Base-by-base conservation (phyloP, 352 stramenopile species). In the Globisporangium apiculatum region DNA sequence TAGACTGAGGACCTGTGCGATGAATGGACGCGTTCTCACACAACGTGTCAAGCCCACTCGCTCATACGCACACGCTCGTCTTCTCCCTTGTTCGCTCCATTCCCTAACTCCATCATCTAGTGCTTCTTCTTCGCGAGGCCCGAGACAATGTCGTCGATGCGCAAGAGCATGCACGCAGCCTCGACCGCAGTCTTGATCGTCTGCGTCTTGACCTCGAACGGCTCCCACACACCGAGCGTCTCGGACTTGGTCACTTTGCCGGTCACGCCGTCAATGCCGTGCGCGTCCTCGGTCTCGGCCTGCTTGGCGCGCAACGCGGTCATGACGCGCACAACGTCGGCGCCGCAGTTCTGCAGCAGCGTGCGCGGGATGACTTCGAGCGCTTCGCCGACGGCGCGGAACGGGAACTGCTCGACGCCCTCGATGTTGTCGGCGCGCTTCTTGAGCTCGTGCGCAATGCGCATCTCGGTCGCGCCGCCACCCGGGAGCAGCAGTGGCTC, bases 131-230 rank as follows among this genome's bases (percentile, higher is more conserved):
- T 98, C 61, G 97, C 97, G 54, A 98, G 92, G 45, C 97, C 97
- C 53, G 96, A 99, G 38, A 99, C 97, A 71, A 99, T 99, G 75
- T 99, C 98, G 76, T 99, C 98, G 75, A 99, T 99, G 61, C 98
- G 94, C 62, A 97, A 71, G 61, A 98, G 79, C 81, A 99, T 98
- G 72, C 94, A 99, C 48, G 96, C 94, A 61, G 94, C 97, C 72
- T 99, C 98, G 62, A 99, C 95, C 12, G 97, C 96, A 45, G 97
- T 99, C 83, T 99, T 99, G 79, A 99, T 99, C 31, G 97, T 98
- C 89, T 99, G 97, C 49, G 97, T 98, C 81, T 99, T 99, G 61
- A 99, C 97, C 72, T 96, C 86, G 72, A 98, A 99, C n/a, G 97
- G 96, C 68, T 99, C 98, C 96, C 96, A 99, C 61, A 99, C 95